These are phyloP conservation scores for Dendrobium catenatum DNA, from an alignment of 106 monocot species.

Conservation along the genomic window DNA sequence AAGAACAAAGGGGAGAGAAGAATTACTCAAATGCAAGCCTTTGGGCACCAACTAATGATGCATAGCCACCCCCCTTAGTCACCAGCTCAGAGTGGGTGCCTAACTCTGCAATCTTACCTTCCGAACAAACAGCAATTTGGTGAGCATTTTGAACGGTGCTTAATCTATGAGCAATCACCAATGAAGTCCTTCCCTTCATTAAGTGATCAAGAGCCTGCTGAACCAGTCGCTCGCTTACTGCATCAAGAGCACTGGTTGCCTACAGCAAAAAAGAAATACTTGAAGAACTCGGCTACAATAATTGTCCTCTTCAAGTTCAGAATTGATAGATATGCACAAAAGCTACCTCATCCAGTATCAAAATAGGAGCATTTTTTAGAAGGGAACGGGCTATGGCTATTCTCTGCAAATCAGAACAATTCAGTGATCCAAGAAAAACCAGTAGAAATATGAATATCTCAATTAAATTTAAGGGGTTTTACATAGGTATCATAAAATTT, in stretches of 20 bases:
- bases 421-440: no score
- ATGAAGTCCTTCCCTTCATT: slow-evolving; percentile 83
- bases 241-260: slow-evolving; percentile 98
- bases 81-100: slow-evolving; percentile 79
- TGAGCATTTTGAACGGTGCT: slow-evolving; percentile 98
- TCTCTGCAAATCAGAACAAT: slow-evolving; percentile 46
- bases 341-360: slow-evolving; percentile 90
- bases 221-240: slow-evolving; percentile 84
- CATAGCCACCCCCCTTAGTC: slow-evolving; percentile 61
- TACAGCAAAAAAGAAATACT: slow-evolving; percentile 11
- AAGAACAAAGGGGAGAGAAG: neutral
- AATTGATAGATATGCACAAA: neutral
- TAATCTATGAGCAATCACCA: slow-evolving; percentile 93
- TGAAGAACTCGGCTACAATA: no score
- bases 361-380: slow-evolving; percentile 89
- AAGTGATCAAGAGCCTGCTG: slow-evolving; percentile 86
- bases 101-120: slow-evolving; percentile 63
- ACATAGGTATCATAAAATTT: no score
- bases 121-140: slow-evolving; percentile 83
- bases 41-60: slow-evolving; percentile 75
- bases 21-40: slow-evolving; percentile 89
- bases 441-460: no score
- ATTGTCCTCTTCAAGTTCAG: neutral
- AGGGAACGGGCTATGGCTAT: slow-evolving; percentile 91
- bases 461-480: no score